Base-by-base conservation (phyloP, 495 filamentous ascomycete genomes). In the Penicillium odoratum region DNA sequence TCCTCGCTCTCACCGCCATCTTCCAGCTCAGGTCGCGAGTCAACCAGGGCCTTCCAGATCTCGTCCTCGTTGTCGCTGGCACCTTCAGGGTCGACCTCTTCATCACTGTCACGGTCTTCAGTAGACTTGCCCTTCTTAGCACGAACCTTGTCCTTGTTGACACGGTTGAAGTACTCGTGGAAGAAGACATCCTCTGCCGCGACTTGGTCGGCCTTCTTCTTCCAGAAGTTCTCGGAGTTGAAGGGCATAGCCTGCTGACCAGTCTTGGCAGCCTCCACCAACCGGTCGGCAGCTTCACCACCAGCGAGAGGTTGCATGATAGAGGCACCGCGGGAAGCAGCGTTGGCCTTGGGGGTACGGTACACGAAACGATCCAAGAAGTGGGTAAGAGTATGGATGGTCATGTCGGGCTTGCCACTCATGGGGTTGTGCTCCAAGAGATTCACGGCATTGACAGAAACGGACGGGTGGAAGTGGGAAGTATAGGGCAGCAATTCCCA, bases 341-440 rank as follows among this genome's bases (percentile, higher is more conserved):
- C 72, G 4, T 79, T 73, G 7, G 88, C 79, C 79, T 93, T 95
- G 47, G 93, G 85, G 59, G 93, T 93, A 43, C 91, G 87, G 78
- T 97, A 98, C 21, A 94, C 91, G 71, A 98, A 98, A 59, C 92
- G 91, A 73, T 98, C 94, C 31, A 98, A 82, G 82, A 98, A 98
- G 69, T 94, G 88, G 55, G 89, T 91, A 56, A 98, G 83, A 0
- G 90, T 96, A 66, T 97, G 92, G 42, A 88, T 82, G 0, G 87
- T 84, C 48, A 97, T 75, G 61, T 98, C 93, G 0, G 94, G 93
- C 73, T 98, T 97, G 57, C 87, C 83, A 55, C 88, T 86, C 74
- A 89, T 86, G 8, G 83, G 78, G 58, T 84, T 76, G 51, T 83
- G 82, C 26, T 80, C 73, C 7, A 96, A 69, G 28, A 98, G 77